Percentiles rank a stretch among this genome's conserved stretches.
Conservation (phyloP, 768 basidiomycete genomes). For the Boletus rufocinnamomeus region DNA sequence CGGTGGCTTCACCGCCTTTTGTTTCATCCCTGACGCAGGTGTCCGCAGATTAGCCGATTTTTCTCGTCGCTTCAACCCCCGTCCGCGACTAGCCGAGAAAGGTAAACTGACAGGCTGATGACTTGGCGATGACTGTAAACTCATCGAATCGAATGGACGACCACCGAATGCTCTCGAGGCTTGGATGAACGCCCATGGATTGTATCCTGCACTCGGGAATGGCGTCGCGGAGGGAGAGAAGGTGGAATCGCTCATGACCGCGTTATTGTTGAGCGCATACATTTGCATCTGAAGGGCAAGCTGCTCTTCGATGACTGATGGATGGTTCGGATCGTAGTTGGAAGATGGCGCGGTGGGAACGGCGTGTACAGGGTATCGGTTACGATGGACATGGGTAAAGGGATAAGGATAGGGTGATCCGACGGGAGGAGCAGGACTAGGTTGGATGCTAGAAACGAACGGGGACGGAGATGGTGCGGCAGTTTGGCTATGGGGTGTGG, state of each 20-base stretch:
- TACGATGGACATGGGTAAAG: constrained; percentile 69
- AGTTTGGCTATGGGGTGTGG: constrained; percentile 75
- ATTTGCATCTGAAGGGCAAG: constrained; percentile 77
- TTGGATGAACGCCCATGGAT: constrained; percentile 75
- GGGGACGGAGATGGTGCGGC: constrained; percentile 76
- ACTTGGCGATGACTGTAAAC: constrained; percentile 49
- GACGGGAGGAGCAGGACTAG: constrained; percentile 54
- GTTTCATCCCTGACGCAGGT: constrained; percentile 20
- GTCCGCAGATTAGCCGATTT: constrained; percentile 38
- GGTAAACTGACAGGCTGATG: constrained; percentile 46
- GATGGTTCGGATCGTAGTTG: constrained; percentile 45
- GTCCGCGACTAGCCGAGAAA: constrained; percentile 46
- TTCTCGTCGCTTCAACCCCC: constrained; percentile 49
- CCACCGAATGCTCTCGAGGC: constrained; percentile 51
- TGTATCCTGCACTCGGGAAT: constrained; percentile 62
- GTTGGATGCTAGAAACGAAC: constrained; percentile 52
- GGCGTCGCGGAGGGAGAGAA: constrained; percentile 78
- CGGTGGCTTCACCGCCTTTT: constrained; percentile 56
- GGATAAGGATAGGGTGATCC: constrained; percentile 84
- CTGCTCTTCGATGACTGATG: constrained; percentile 62
- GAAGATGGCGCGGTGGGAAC: constrained; percentile 44
- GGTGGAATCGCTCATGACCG: constrained; percentile 66
- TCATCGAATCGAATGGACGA: constrained; percentile 50
- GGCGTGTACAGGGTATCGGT: constrained; percentile 40
- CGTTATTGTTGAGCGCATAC: constrained; percentile 71